These are phyloP conservation scores for Colletotrichum gloeosporioides DNA, from an alignment of 2,329 filamentous ascomycete genomes.

Conservation along the genomic window DNA sequence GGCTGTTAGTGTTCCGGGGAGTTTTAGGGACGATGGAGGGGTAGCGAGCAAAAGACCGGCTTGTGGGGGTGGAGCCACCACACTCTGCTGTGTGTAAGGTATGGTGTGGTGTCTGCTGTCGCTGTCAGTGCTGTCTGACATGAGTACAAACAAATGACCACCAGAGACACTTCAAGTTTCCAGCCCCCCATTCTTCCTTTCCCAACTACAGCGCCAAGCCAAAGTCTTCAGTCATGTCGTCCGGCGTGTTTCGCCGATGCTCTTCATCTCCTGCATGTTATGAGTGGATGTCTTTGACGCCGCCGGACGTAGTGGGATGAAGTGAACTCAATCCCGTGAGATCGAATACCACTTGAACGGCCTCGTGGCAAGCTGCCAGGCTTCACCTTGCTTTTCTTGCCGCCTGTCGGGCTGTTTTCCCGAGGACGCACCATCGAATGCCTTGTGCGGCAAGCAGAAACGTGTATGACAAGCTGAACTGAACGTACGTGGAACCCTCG, in stretches of 20 bases:
- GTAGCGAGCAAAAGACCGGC: not conserved
- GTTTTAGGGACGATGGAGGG: not conserved
- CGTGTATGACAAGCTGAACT: not conserved
- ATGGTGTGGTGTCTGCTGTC: not conserved
- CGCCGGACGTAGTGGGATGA: not conserved
- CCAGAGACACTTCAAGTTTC: not conserved
- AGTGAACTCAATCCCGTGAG: not conserved
- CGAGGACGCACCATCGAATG: not conserved
- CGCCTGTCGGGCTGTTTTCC: not conserved
- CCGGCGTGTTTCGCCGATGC: not conserved
- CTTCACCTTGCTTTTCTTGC: not conserved
- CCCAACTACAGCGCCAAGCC: not conserved
- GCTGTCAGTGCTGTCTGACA: not conserved
- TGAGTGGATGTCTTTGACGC: not conserved
- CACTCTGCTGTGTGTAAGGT: not conserved
- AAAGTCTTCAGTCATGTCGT: not conserved
- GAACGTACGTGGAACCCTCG: not conserved
- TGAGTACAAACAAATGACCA: not conserved
- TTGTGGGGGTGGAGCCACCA: conserved; percentile 5
- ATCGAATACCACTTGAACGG: not conserved
- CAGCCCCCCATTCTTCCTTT: not conserved
- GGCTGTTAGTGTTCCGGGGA: not conserved
- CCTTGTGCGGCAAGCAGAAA: not conserved
- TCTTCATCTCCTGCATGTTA: not conserved
- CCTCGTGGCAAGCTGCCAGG: not conserved